A percentile compares a stretch with the other conserved stretches of the same genome.
phyloP scores from a whole-genome alignment of 2,329 filamentous ascomycete genomes.

The Tolypocladium ophioglossoides region DNA sequence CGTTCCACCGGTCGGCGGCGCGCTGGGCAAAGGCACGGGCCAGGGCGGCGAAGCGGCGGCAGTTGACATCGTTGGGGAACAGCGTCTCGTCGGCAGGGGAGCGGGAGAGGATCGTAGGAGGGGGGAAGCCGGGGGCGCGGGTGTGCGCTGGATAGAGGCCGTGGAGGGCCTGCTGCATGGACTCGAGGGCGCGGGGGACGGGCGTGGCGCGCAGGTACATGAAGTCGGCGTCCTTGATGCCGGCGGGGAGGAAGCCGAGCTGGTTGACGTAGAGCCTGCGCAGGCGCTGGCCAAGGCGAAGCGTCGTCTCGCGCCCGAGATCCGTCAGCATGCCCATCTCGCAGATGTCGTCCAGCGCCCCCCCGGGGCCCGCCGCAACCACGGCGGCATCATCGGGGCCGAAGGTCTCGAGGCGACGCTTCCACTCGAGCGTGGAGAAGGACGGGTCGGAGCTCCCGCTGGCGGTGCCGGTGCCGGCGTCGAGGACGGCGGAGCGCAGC shows the following conservation, averaged over 20 bases:
- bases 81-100: constrained; percentile 63
- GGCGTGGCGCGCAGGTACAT: constrained; percentile 68
- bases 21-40: constrained; percentile 61
- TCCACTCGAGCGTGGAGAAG: constrained; percentile 44
- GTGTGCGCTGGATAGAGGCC: constrained; percentile 58
- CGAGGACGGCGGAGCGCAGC: constrained; percentile 45
- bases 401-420: constrained; percentile 75
- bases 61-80: constrained; percentile 68
- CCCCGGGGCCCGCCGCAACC: constrained; percentile 54
- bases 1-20: constrained; percentile 64
- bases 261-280: constrained; percentile 65
- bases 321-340: constrained; percentile 69
- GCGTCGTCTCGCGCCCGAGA: constrained; percentile 60
- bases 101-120: constrained; percentile 56
- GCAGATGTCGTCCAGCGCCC: constrained; percentile 72
- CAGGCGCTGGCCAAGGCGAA: constrained; percentile 55
- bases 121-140: constrained; percentile 37
- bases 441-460: constrained; percentile 11
- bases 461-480: constrained; percentile 24
- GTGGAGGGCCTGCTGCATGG: constrained; percentile 63
- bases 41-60: constrained; percentile 60
- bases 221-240: constrained; percentile 44
- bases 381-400: constrained; percentile 58
- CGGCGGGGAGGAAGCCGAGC: constrained; percentile 57
- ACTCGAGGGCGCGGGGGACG: constrained; percentile 66